Conservation (phyloP, 768 basidiomycete genomes). For the Arthromyces matolae region DNA sequence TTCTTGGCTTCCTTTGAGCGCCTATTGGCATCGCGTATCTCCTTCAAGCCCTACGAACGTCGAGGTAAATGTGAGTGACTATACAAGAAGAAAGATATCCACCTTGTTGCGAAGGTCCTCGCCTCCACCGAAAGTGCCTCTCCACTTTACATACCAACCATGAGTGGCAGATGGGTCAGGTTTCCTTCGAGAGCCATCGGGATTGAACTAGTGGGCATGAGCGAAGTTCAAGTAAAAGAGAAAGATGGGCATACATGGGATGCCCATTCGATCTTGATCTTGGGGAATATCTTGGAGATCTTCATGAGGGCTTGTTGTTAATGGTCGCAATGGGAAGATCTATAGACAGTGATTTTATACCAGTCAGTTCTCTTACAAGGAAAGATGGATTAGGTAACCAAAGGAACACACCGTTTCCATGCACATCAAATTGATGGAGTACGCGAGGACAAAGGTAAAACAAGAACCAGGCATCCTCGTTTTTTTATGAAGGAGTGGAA, state of each 20-base stretch:
- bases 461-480: no score
- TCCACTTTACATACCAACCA: conserved; percentile 78
- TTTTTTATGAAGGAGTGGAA: no score
- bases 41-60: conserved; percentile 71
- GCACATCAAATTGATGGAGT: no score
- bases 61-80: conserved; percentile 10
- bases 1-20: conserved; percentile 6
- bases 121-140: conserved; percentile 65
- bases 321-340: no score
- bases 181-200: conserved; percentile 42
- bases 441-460: no score
- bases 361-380: conserved; percentile 5
- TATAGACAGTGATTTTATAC: no score
- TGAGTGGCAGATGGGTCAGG: conserved; percentile 60
- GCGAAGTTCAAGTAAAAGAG: conserved; percentile 2
- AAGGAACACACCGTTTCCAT: conserved; percentile 9
- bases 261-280: conserved; percentile 57
- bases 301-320: conserved; percentile 33
- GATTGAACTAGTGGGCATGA: conserved; percentile 30
- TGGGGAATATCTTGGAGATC: no score
- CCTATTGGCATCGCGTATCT: conserved; percentile 58
- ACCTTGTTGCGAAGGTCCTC: conserved; percentile 53
- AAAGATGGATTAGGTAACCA: conserved; percentile 16
- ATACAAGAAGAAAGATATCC: conserved; percentile 8
- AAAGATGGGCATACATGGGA: conserved; percentile 37